These are phyloP conservation scores for Epithemia pelagica DNA, from an alignment of 108 stramenopile genomes.

Conservation along the genomic window DNA sequence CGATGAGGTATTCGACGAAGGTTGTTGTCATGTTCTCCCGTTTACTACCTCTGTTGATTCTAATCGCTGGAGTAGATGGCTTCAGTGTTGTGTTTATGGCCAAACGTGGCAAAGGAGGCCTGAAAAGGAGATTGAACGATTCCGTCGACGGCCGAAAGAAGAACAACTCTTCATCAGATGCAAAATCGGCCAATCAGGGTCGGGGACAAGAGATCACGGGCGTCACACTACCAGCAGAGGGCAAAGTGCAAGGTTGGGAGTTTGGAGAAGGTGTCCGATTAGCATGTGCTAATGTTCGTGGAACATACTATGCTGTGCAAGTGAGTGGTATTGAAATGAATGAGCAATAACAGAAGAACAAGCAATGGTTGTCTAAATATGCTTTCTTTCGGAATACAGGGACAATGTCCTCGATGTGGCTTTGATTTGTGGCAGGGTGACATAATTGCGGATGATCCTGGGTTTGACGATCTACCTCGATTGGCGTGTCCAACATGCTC, in stretches of 20 bases:
- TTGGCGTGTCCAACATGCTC: conserved; percentile 79
- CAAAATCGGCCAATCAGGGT: conserved; percentile 39
- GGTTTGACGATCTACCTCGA: conserved; percentile 51
- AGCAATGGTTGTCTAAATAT: neutral
- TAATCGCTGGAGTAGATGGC: neutral
- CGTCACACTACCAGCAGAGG: conserved; percentile 63
- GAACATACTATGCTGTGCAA: conserved; percentile 49
- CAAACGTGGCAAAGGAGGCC: conserved; percentile 43
- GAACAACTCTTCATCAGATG: conserved; percentile 11
- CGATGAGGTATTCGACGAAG: too few species aligned
- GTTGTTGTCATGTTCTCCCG: too few species aligned
- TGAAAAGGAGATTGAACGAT: conserved; percentile 31
- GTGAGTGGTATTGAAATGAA: too few species aligned
- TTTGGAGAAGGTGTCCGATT: conserved; percentile 64
- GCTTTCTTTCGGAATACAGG: conserved; percentile 20
- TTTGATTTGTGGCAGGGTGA: conserved; percentile 77
- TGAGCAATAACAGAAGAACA: neutral
- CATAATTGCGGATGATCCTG: conserved; percentile 50
- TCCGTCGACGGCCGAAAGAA: conserved; percentile 14
- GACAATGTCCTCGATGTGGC: conserved; percentile 67
- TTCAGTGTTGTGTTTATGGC: conserved; percentile 54
- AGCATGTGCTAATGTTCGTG: conserved; percentile 66
- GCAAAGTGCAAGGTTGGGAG: conserved; percentile 73
- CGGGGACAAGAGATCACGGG: conserved; percentile 84
- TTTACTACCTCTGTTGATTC: neutral